Evolutionary conservation across 495 filamentous ascomycete genomes (phyloP), one percentile per base, ranked within the genome.

Genomic region (Thozetella sp.): DNA sequence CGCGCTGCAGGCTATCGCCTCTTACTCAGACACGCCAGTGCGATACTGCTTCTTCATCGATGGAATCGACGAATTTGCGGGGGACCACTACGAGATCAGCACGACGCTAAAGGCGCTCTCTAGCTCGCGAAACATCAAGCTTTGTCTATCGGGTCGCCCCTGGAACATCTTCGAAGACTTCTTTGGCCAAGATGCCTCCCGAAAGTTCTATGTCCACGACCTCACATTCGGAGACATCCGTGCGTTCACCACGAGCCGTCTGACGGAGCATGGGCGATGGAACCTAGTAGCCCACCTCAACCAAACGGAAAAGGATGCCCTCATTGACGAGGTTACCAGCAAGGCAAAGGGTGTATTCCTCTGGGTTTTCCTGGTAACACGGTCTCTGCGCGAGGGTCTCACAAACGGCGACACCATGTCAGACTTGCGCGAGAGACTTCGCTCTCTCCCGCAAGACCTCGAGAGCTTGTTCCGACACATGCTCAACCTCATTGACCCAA

Each of bases 11-110:
- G n/a, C n/a, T n/a, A n/a, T n/a, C n/a, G n/a, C n/a, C n/a, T n/a
- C n/a, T n/a, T n/a, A n/a, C n/a, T n/a, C n/a, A n/a, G n/a, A n/a
- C n/a, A n/a, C n/a, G n/a, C n/a, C n/a, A n/a, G n/a, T n/a, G n/a
- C n/a, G n/a, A n/a, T n/a, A n/a, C 30, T 37, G 30, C 55, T 66
- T 79, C 25, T 76, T 79, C 43, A 68, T 80, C 46, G 78, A 80
- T 53, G 75, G 72, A 2, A 60, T 78, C 0, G 75, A 76, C 45
- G 55, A 57, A 25, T 57, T 57, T 30, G 53, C 63, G 11, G 27
- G 40, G 3, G 59, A 72, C 25, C 55, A 66, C 54, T 24, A 25
- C 20, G 56, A 68, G 13, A 37, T 72, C 11, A 54, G 72, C 17
- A 53, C 65, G 11, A 15, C 63, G 0, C 19, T 54, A 1, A 2